Percentiles rank a stretch among this genome's conserved stretches.
These are phyloP conservation scores for Septoria linicola DNA, from an alignment of 2,329 filamentous ascomycete species.

Conservation along the genomic window DNA sequence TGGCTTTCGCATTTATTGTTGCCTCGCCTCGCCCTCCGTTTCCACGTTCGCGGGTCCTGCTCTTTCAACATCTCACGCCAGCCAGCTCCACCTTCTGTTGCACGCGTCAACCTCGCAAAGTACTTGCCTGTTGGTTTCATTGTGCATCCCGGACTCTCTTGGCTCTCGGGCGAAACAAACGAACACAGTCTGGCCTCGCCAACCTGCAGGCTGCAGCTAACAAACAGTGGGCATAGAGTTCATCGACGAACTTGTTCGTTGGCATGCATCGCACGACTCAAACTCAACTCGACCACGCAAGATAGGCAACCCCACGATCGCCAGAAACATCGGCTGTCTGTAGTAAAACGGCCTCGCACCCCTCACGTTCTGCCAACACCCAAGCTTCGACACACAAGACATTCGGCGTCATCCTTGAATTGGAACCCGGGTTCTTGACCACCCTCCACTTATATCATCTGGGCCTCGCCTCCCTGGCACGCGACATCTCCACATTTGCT, in stretches of 20 bases:
- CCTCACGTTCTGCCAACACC: conserved; percentile 1
- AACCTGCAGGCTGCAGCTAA: background rate
- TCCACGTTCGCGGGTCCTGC: conserved; percentile 7
- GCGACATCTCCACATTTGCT: conserved; percentile 9
- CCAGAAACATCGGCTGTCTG: conserved; percentile 1
- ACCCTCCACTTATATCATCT: conserved; percentile 12
- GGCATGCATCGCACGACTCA: conserved; percentile 6
- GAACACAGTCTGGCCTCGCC: background rate
- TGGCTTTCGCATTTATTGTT: conserved; percentile 6
- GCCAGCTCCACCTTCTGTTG: conserved; percentile 1
- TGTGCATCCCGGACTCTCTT: conserved; percentile 3
- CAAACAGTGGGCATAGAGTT: background rate
- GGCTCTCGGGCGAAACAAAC: background rate
- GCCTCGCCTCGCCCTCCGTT: background rate
- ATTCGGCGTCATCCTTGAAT: conserved; percentile 14
- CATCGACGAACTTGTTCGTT: conserved; percentile 7
- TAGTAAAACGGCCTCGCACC: background rate
- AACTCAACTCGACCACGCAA: background rate
- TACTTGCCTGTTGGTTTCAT: background rate
- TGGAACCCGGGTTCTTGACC: conserved; percentile 7
- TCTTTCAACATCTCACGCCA: conserved; percentile 13
- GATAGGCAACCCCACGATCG: conserved; percentile 6
- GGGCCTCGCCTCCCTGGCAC: conserved; percentile 4
- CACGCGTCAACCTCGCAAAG: conserved; percentile 7
- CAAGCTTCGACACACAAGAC: conserved; percentile 13